Evolutionary conservation across 148 eudicot genomes (phyloP), one percentile per base, ranked within the genome.

Genomic region (Camellia granthamiana): DNA sequence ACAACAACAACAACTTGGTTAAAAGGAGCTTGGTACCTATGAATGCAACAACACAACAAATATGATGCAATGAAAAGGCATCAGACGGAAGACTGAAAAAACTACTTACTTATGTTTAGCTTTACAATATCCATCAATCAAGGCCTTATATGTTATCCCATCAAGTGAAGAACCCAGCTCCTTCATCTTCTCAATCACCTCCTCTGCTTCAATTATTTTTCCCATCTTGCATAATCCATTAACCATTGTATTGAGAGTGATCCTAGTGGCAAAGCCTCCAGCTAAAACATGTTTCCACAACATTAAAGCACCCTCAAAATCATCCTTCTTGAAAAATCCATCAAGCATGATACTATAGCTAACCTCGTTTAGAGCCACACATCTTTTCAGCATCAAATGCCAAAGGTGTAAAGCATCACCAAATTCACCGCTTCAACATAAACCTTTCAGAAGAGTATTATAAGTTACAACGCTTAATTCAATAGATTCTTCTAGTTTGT

Each of bases 171-270:
- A 91, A n/a, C 92, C 93, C 66, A 88, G 65, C 81, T 90, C 88
- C 81, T 85, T 86, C 93, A 91, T 90, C 80, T 86, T 91, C 43
- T 85, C 79, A 79, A 92, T 80, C 70, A 94, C 59, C 75, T 81
- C 77, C 83, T 90, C 91, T 1, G 90, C 93, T 79, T 92, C 97
- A 84, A 59, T 76, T 85, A 92, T 86, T 75, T 88, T 90, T 47
- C 91, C 94, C 86, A 89, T 84, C 86, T 90, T 93, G 80, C 94
- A 90, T 71, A 95, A 82, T 63, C 98, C 98, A 84, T 85, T 90
- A 73, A 93, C 82, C 94, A 94, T 88, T 42, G 88, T 90, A 82
- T 94, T 91, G 78, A 85, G 90, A 63, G 83, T 69, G 82, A 88
- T 52, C 63, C 56, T 82, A 79, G 77, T 84, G 15, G 81, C 79